Percentiles rank a stretch among this genome's conserved stretches.
Conservation (phyloP, 768 basidiomycete species). For the Amanita molliuscula region DNA sequence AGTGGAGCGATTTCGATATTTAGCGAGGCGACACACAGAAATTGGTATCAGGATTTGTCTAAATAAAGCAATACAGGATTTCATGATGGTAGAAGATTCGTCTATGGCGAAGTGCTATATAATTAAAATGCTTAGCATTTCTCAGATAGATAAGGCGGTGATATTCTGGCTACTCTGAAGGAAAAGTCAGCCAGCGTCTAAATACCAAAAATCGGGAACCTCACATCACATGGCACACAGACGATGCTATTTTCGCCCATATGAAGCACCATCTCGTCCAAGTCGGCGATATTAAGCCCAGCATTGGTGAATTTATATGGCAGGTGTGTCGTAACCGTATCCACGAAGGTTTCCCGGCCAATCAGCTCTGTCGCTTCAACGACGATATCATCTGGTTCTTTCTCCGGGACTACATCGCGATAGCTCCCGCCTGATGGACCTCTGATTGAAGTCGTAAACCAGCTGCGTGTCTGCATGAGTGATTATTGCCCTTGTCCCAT, state of each 20-base stretch:
- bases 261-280: not conserved
- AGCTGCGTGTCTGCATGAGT: not conserved
- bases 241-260: slow-evolving; percentile 1
- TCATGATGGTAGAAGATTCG: not conserved
- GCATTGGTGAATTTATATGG: not conserved
- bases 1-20: not conserved
- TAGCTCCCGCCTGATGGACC: slow-evolving; percentile 1
- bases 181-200: not conserved
- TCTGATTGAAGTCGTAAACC: slow-evolving; percentile 7
- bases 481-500: slow-evolving; percentile 34
- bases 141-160: not conserved
- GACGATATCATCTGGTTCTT: not conserved
- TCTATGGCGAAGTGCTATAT: not conserved
- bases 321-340: not conserved
- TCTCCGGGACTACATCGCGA: not conserved
- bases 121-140: not conserved
- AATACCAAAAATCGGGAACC: not conserved
- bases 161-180: not conserved
- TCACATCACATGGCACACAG: not conserved
- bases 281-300: not conserved
- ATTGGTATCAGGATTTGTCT: not conserved
- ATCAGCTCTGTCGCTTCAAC: not conserved
- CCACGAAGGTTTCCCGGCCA: not conserved
- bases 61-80: not conserved
- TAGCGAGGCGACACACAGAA: too few relatives aligned